phyloP scores from a whole-genome alignment of 2,329 filamentous ascomycete genomes.

The Penicillium sp. region DNA sequence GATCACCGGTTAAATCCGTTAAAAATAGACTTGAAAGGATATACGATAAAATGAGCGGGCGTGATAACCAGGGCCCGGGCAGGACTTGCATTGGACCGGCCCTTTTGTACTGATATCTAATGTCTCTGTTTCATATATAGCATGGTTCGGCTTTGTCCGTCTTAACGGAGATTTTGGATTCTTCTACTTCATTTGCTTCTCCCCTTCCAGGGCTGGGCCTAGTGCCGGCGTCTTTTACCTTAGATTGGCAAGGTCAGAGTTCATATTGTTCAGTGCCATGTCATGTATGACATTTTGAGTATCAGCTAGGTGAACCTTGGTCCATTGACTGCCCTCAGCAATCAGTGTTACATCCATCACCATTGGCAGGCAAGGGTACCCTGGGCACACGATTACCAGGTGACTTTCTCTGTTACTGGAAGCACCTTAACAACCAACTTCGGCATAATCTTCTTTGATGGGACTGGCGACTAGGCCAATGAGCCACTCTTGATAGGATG shows the following conservation, averaged over 20 bases:
- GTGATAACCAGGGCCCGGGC: conserved; percentile 5
- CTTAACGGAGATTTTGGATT: conserved; percentile 26
- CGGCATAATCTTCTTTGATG: not conserved
- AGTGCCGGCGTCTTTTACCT: not conserved
- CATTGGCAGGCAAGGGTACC: too few species aligned
- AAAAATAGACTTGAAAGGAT: not conserved
- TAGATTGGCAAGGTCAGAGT: not conserved
- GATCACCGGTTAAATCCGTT: conserved; percentile 47
- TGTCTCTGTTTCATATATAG: conserved; percentile 29
- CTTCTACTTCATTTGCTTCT: not conserved
- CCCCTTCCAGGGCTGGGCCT: not conserved
- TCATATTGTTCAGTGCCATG: too few species aligned
- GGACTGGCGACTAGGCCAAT: not conserved
- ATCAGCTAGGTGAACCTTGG: too few species aligned
- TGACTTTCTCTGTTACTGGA: too few species aligned
- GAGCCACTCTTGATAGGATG: not conserved
- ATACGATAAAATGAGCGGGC: conserved; percentile 11
- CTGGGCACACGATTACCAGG: too few species aligned
- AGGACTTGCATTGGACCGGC: conserved; percentile 2
- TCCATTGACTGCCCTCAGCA: too few species aligned
- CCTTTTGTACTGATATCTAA: conserved; percentile 31
- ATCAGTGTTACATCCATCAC: too few species aligned
- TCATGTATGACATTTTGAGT: too few species aligned
- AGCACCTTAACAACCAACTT: too few species aligned
- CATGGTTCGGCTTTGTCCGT: conserved; percentile 26